phyloP scores from a whole-genome alignment of 164 flowering plant genomes.

The Kalanchoe fedtschenkoi region DNA sequence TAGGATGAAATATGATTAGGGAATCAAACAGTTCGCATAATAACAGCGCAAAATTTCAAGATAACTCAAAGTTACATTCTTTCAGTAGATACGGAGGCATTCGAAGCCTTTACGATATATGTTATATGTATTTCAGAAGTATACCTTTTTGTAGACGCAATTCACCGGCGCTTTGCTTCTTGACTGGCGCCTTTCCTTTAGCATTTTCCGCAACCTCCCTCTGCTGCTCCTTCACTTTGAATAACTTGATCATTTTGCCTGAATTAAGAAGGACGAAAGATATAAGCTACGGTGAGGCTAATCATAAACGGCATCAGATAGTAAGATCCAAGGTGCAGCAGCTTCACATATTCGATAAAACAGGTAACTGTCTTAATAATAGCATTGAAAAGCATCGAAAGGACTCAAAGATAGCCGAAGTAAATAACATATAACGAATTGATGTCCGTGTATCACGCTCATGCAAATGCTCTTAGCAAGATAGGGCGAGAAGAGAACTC shows the following conservation, averaged over 20 bases:
- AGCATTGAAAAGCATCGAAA: too few relatives aligned
- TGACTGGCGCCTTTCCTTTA: conserved; percentile 39
- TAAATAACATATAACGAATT: too few relatives aligned
- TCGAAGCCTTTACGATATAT: neutral
- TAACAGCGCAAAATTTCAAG: neutral
- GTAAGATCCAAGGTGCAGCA: too few relatives aligned
- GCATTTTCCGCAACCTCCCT: conserved; percentile 44
- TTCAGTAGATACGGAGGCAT: neutral
- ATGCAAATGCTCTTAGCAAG: too few relatives aligned
- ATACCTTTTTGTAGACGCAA: conserved; percentile 45
- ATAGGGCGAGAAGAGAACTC: too few relatives aligned
- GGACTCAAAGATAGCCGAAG: too few relatives aligned
- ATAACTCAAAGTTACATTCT: neutral
- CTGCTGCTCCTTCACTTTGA: conserved; percentile 51
- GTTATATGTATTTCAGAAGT: neutral
- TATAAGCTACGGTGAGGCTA: neutral
- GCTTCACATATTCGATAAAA: too few relatives aligned
- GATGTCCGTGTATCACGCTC: too few relatives aligned
- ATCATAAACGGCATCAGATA: too few relatives aligned
- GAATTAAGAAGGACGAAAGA: neutral
- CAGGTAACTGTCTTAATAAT: too few relatives aligned
- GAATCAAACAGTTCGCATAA: neutral
- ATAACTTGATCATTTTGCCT: conserved; percentile 38
- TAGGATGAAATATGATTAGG: neutral
- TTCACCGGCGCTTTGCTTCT: conserved; percentile 60